phyloP scores from a whole-genome alignment of 2,329 filamentous ascomycete genomes.

The Sordariomycetes sp. region DNA sequence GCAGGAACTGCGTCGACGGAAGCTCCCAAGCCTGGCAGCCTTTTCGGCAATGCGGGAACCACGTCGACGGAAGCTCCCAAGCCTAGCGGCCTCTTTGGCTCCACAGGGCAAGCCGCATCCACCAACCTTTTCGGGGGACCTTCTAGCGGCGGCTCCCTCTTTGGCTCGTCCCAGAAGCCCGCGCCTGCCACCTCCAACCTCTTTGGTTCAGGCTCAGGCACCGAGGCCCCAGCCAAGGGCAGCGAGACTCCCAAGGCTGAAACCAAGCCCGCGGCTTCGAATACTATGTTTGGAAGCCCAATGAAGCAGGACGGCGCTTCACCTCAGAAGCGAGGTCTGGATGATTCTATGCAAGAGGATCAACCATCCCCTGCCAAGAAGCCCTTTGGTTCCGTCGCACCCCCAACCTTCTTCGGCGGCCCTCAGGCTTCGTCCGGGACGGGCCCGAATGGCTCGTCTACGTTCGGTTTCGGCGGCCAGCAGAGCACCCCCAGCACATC shows the following conservation, averaged over 20 bases:
- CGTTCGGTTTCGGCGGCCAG: constrained; percentile 23
- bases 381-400: background rate
- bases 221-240: constrained; percentile 10
- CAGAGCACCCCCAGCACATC: constrained; percentile 10
- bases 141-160: constrained; percentile 14
- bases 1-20: background rate
- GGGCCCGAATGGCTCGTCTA: constrained; percentile 14
- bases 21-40: constrained; percentile 4
- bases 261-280: constrained; percentile 14
- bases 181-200: background rate
- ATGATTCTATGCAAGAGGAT: constrained; percentile 6
- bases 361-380: constrained; percentile 25
- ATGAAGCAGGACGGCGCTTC: constrained; percentile 26
- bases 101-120: constrained; percentile 5
- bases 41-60: background rate
- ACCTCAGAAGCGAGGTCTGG: constrained; percentile 11
- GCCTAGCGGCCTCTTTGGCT: constrained; percentile 1
- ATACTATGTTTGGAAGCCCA: constrained; percentile 18
- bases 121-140: constrained; percentile 7
- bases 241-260: constrained; percentile 16
- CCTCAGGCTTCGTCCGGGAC: constrained; percentile 6
- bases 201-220: constrained; percentile 15
- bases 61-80: constrained; percentile 5
- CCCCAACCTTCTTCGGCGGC: constrained; percentile 14
- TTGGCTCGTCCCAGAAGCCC: constrained; percentile 13